phyloP scores from a whole-genome alignment of 108 stramenopile genomes.

The Cyclotella choctawhatcheeana region DNA sequence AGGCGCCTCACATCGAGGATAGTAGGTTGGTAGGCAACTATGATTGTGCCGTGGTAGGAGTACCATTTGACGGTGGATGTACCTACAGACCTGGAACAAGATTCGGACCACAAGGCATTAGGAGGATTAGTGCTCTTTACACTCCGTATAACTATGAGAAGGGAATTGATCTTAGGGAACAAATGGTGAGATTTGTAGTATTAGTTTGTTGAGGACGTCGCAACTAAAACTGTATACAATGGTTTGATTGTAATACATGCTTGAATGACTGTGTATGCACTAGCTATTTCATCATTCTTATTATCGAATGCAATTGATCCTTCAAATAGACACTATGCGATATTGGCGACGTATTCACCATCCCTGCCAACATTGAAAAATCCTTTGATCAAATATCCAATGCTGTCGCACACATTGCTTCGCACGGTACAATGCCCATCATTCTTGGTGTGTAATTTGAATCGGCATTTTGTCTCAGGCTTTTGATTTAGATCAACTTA shows the following conservation, averaged over 20 bases:
- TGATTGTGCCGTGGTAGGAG: slow-evolving; percentile 79
- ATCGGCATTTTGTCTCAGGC: no score
- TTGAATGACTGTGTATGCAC: no score
- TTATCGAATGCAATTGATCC: slow-evolving; percentile 42
- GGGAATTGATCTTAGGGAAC: slow-evolving; percentile 85
- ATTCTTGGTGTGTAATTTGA: no score
- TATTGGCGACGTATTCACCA: slow-evolving; percentile 78
- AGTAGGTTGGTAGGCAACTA: slow-evolving; percentile 61
- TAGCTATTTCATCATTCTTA: no score
- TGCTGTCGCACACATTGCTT: slow-evolving; percentile 77
- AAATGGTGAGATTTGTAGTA: slow-evolving; percentile 85
- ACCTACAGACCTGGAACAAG: slow-evolving; percentile 84
- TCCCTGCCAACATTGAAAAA: slow-evolving; percentile 89
- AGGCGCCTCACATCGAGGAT: slow-evolving; percentile 85
- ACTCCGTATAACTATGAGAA: slow-evolving; percentile 88
- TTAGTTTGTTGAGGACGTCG: no score
- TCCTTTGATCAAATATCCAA: slow-evolving; percentile 87
- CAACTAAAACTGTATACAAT: no score
- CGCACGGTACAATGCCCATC: slow-evolving; percentile 77
- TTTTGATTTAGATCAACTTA: no score
- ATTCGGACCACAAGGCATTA: slow-evolving; percentile 85
- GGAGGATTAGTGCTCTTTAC: slow-evolving; percentile 78
- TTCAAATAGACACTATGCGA: slow-evolving; percentile 48
- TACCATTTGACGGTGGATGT: slow-evolving; percentile 87
- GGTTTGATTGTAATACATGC: no score